Conservation (phyloP, 345 rosid species). For the Turnera subulata region DNA sequence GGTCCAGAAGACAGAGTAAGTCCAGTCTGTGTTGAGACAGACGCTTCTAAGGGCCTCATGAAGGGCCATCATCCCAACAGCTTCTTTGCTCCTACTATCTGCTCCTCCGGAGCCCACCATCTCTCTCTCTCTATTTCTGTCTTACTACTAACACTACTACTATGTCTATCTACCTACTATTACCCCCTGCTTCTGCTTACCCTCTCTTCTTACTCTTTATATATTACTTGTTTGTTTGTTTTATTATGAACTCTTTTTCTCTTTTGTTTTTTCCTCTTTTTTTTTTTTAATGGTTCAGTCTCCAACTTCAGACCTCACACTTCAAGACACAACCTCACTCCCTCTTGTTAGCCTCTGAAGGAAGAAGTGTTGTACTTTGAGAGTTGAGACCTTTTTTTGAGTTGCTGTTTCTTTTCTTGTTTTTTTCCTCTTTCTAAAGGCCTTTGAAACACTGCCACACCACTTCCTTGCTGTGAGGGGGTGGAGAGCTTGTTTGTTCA, state of each 20-base stretch:
- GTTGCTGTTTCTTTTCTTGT: too few species aligned
- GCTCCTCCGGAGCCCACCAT: slow-evolving; percentile 99
- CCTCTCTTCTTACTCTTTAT: background rate
- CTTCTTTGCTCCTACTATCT: slow-evolving; percentile 92
- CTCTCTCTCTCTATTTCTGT: slow-evolving; percentile 23
- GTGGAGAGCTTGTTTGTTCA: too few species aligned
- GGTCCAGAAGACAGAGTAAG: slow-evolving; percentile 99
- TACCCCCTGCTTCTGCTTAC: background rate
- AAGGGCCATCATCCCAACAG: slow-evolving; percentile 99
- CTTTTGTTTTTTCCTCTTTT: too few species aligned
- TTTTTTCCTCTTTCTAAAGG: too few species aligned
- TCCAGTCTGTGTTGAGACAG: slow-evolving; percentile 97
- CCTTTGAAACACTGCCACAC: too few species aligned
- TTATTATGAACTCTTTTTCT: background rate
- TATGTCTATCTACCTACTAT: background rate
- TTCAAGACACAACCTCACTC: too few species aligned
- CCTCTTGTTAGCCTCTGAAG: too few species aligned
- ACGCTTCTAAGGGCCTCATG: slow-evolving; percentile 98
- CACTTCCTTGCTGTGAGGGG: too few species aligned
- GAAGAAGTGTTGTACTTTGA: too few species aligned
- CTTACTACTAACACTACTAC: background rate
- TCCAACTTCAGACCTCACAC: too few species aligned
- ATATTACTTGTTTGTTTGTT: background rate
- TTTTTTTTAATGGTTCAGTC: too few species aligned
- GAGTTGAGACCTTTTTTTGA: too few species aligned